Evolutionary conservation across 805 yeast species (phyloP), one percentile per base, ranked within the genome.

Genomic region (Metschnikowia borealis): DNA sequence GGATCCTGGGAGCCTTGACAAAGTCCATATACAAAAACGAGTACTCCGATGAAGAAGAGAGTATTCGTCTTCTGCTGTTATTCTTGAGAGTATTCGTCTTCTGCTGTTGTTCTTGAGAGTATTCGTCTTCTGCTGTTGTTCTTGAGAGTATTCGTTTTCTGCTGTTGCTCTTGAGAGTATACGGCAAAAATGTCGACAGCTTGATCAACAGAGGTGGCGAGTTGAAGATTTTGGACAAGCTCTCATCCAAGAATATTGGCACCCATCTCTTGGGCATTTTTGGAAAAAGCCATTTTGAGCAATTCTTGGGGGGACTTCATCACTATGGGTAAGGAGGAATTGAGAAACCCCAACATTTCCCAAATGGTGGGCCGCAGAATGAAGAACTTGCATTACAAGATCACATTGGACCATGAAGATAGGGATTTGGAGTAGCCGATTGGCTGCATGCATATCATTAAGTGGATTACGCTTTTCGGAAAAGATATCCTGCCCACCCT

Each of bases 1-100:
- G 96, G 56, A 89, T 94, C 45, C 81, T 88, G 35, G 98, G 99
- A 18, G 99, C 99, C 0, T 77, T 94, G 65, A 94, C 98, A 18
- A 94, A 94, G 66, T 85, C 91, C 33, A 87, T 92, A 48, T 94
- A 86, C 66, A 83, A 83, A 61, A 79, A 94, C 3, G 84, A 79
- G 60, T 84, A 87, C 48, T 55, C 67, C 57, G 56, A 74, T 65
- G 41, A 54, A 55, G 47, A 65, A 63, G 68, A 64, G 41, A 58
- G 57, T n/a, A n/a, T n/a, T n/a, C n/a, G n/a, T n/a, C n/a, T n/a
- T n/a, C n/a, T n/a, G n/a, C n/a, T n/a, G n/a, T n/a, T n/a, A n/a
- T n/a, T n/a, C n/a, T n/a, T n/a, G n/a, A n/a, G n/a, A n/a, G n/a
- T n/a, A n/a, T n/a, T n/a, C n/a, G n/a, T n/a, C n/a, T n/a, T n/a